Conservation (phyloP, 768 basidiomycete genomes). For the Pulveroboletus sp. region DNA sequence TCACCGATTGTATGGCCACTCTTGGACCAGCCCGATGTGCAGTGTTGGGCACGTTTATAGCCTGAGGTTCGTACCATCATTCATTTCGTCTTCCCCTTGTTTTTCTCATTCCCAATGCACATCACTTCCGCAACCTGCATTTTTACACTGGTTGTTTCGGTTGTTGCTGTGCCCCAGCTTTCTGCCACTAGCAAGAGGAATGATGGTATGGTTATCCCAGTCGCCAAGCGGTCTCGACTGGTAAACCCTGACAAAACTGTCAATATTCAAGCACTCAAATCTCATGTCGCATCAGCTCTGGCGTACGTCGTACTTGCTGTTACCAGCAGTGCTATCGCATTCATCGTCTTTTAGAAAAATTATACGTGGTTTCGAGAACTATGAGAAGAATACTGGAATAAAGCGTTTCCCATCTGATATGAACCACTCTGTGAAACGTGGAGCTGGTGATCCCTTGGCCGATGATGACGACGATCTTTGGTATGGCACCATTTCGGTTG, state of each 20-base stretch:
- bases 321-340: too few relatives aligned
- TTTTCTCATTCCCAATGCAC: not conserved
- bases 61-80: too few relatives aligned
- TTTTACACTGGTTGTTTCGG: not conserved
- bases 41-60: too few relatives aligned
- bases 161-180: conserved; percentile 10
- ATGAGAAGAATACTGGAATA: conserved; percentile 2
- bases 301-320: too few relatives aligned
- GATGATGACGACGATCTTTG: not conserved
- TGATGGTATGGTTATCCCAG: conserved; percentile 1
- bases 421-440: not conserved
- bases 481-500: conserved; percentile 9
- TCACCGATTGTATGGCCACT: too few relatives aligned
- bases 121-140: not conserved
- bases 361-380: not conserved
- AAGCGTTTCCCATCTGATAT: not conserved
- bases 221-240: conserved; percentile 7
- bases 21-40: too few relatives aligned
- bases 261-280: not conserved
- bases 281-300: not conserved
- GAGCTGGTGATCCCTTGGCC: not conserved
- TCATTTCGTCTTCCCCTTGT: not conserved
- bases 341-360: not conserved
- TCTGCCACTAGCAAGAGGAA: not conserved
- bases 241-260: conserved; percentile 5